Evolutionary conservation across 2,329 filamentous ascomycete species (phyloP), one percentile per base, ranked within the genome.

Genomic region (Penicillium sclerotiorum): DNA sequence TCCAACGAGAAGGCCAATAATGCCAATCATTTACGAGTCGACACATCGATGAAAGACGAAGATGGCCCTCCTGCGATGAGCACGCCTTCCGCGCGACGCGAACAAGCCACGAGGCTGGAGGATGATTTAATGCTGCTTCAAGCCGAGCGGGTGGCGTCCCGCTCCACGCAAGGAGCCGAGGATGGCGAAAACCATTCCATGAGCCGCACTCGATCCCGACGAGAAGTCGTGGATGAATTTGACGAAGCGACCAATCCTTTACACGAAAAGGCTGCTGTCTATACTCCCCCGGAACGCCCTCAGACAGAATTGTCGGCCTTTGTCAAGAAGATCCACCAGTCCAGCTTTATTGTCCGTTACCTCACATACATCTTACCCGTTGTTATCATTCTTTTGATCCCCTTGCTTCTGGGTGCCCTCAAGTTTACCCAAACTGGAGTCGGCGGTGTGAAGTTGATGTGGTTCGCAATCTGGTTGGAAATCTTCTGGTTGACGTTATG

Each of bases 391-490:
- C 74, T 91, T 5, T 73, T 90, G 32, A 82, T 89, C 39, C 88
- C 88, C 0, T 69, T 89, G 33, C 73, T 90, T 5, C 69, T 90
- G 18, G 87, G 86, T 5, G 80, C 78, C 1, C 70, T 88, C 15
- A 55, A 80, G 1, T 87, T 80, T 54, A 73, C 76, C n/a, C 57
- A 79, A 41, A 76, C 87, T 1, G 83, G 81, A 11, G 81, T 87
- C 2, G 90, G 90, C 1, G 90, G 87, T 17, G 90, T 96, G 0
- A 66, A 84, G 55, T 75, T 96, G 37, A 76, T 90, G 52, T 97
- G 93, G 93, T 96, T 97, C 65, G 89, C 89, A 23, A 90, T 96
- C 55, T 97, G 93, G 93, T 80, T 96, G 15, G 89, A 96, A 70
- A 90, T 96, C 35, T 80, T 96, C 21, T 97, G 93, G 93, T 79